phyloP scores from a whole-genome alignment of 1,139 yeast genomes.

The Scheffersomyces segobiensis region DNA sequence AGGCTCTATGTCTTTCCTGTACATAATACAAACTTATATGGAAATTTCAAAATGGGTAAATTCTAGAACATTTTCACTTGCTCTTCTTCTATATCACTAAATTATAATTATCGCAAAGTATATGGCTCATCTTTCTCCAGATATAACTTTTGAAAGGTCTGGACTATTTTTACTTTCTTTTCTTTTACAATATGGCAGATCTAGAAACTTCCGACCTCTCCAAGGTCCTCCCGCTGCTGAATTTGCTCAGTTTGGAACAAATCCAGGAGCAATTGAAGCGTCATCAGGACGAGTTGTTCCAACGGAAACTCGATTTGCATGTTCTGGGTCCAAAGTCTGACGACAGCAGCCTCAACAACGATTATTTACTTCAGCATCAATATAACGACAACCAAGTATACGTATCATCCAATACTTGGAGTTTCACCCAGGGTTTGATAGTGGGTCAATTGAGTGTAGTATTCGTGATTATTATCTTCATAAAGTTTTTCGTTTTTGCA shows the following conservation, averaged over 20 bases:
- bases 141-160: background rate
- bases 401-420: slow-evolving; percentile 41
- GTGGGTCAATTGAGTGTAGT: slow-evolving; percentile 86
- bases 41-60: background rate
- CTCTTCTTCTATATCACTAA: background rate
- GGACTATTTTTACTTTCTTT: background rate
- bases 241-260: slow-evolving; percentile 14
- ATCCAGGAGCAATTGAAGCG: slow-evolving; percentile 30
- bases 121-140: background rate
- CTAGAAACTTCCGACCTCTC: background rate
- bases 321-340: slow-evolving; percentile 14
- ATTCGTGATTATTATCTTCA: slow-evolving; percentile 68
- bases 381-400: background rate
- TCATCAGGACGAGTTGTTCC: slow-evolving; percentile 35
- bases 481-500: slow-evolving; percentile 86
- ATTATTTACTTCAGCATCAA: background rate
- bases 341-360: background rate
- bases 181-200: background rate
- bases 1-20: background rate
- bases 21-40: background rate
- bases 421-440: slow-evolving; percentile 75
- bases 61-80: background rate
- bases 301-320: slow-evolving; percentile 29
- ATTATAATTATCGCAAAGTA: background rate
- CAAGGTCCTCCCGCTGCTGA: background rate